Conservation (phyloP, 805 yeast species). For the Maudiozyma saulgeensis region DNA sequence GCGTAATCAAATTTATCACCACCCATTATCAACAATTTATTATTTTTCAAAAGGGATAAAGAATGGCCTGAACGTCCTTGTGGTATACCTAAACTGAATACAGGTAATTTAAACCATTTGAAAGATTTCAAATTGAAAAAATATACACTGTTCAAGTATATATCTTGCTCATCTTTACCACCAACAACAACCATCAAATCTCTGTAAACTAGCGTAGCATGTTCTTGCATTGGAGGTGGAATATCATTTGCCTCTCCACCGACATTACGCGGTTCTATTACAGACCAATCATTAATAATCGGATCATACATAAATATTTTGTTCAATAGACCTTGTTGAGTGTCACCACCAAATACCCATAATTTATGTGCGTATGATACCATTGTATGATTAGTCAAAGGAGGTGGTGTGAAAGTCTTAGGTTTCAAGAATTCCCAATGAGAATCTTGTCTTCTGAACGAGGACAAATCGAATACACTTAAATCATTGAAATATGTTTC, state of each 20-base stretch:
- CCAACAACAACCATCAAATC: constrained; percentile 80
- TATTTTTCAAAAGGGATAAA: constrained; percentile 55
- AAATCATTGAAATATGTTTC: constrained; percentile 74
- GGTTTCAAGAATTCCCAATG: constrained; percentile 72
- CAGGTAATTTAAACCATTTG: constrained; percentile 61
- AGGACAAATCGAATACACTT: constrained; percentile 76
- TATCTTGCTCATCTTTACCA: constrained; percentile 72
- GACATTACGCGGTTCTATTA: constrained; percentile 44
- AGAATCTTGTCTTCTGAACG: constrained; percentile 74
- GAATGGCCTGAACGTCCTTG: constrained; percentile 90
- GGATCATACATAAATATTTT: constrained; percentile 82
- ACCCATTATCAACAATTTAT: constrained; percentile 78
- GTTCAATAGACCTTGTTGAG: constrained; percentile 56
- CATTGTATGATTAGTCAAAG: constrained; percentile 87
- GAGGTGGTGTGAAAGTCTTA: constrained; percentile 45
- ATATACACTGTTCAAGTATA: constrained; percentile 53
- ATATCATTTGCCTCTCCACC: constrained; percentile 8
- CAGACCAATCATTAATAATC: constrained; percentile 54
- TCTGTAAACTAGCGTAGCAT: constrained; percentile 70
- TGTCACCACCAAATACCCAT: constrained; percentile 89
- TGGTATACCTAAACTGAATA: constrained; percentile 39
- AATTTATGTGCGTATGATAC: constrained; percentile 66
- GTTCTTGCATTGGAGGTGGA: constrained; percentile 88
- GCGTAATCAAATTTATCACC: constrained; percentile 77
- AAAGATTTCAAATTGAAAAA: constrained; percentile 67